Evolutionary conservation across 1,139 yeast genomes (phyloP).

Genomic region (Geotrichum histeridarum): DNA sequence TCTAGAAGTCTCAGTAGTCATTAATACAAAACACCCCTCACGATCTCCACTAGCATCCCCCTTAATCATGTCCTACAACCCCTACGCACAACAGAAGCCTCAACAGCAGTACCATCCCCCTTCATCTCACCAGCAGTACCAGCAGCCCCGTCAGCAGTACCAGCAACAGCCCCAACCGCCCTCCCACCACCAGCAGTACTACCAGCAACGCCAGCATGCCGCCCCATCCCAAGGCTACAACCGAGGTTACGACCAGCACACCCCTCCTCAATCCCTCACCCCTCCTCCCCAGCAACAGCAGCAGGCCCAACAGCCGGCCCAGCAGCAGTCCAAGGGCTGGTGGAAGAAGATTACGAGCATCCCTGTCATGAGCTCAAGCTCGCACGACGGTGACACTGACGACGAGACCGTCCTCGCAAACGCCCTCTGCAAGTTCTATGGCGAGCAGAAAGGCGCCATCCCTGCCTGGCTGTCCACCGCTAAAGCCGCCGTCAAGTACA

Average conservation of each 20-base stretch:
- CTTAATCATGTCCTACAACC: background rate
- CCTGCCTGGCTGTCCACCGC: conserved; percentile 29
- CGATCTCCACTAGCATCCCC: no score
- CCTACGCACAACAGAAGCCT: background rate
- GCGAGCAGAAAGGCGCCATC: conserved; percentile 23
- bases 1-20: no score
- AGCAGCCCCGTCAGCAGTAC: background rate
- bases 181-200: background rate
- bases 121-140: background rate
- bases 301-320: background rate
- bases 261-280: background rate
- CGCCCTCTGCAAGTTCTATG: conserved; percentile 35
- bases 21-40: no score
- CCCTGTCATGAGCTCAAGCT: conserved; percentile 22
- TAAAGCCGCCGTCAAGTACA: conserved; percentile 12
- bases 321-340: conserved; percentile 2
- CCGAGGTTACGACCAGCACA: background rate
- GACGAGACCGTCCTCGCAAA: conserved; percentile 37
- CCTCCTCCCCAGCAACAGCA: background rate
- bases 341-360: conserved; percentile 5
- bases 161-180: conserved; percentile 2
- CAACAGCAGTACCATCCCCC: conserved; percentile 7
- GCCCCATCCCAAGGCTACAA: background rate
- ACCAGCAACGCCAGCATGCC: background rate
- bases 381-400: conserved; percentile 35